Evolutionary conservation across 2,329 filamentous ascomycete genomes (phyloP).

Genomic region (Dactylella cylindrospora): DNA sequence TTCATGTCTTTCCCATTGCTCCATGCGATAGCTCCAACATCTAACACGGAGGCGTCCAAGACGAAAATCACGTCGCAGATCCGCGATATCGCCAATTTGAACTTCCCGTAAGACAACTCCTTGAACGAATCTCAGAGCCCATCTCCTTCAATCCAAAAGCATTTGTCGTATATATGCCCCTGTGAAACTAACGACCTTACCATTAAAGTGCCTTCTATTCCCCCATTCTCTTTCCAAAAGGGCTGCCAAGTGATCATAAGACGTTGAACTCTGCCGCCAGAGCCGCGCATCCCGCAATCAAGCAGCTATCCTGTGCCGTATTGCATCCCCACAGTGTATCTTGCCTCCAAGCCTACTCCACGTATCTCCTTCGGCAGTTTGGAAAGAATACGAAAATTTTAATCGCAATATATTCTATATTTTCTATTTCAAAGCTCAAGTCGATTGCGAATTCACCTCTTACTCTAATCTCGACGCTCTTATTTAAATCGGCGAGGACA

Average conservation of each 20-base stretch:
- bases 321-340: slow-evolving; percentile 30
- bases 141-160: background rate
- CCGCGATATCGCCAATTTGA: slow-evolving; percentile 13
- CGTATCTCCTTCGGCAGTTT: slow-evolving; percentile 11
- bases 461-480: background rate
- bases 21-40: background rate
- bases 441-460: background rate
- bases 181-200: background rate
- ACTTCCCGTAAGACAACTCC: slow-evolving; percentile 21
- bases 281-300: slow-evolving; percentile 33
- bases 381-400: slow-evolving; percentile 11
- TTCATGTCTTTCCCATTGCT: slow-evolving; percentile 21
- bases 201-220: slow-evolving; percentile 16
- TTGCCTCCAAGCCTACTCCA: slow-evolving; percentile 11
- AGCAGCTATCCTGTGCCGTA: slow-evolving; percentile 33
- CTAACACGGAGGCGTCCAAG: background rate
- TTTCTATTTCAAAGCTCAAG: slow-evolving; percentile 14
- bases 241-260: background rate
- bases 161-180: no score
- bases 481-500: slow-evolving; percentile 9
- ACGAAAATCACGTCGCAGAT: slow-evolving; percentile 1
- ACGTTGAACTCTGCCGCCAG: slow-evolving; percentile 1
- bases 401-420: slow-evolving; percentile 4
- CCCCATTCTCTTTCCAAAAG: slow-evolving; percentile 19
- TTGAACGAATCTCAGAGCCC: background rate